These are phyloP conservation scores for Ophiosphaerella korrae DNA, from an alignment of 2,329 filamentous ascomycete genomes.

Conservation along the genomic window DNA sequence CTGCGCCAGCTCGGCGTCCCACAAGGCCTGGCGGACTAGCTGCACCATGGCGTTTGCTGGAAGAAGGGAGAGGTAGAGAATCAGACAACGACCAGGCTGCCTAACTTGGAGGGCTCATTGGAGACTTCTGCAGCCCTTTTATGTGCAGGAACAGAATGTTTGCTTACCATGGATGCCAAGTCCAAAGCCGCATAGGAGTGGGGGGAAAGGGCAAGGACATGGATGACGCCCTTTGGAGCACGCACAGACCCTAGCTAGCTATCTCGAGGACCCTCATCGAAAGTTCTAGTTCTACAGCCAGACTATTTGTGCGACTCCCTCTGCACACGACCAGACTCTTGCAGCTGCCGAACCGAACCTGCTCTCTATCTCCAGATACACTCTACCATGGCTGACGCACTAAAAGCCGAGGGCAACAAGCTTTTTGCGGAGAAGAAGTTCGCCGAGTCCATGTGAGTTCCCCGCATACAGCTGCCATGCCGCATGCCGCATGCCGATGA, in stretches of 20 bases:
- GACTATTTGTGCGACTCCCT: slow-evolving; percentile 39
- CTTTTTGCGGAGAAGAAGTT: slow-evolving; percentile 98
- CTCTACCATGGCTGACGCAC: slow-evolving; percentile 69
- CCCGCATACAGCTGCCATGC: slow-evolving; percentile 19
- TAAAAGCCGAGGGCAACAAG: slow-evolving; percentile 98
- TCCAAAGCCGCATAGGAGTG: too few relatives aligned
- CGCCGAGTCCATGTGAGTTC: slow-evolving; percentile 85
- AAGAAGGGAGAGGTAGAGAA: too few relatives aligned
- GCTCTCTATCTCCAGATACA: slow-evolving; percentile 8
- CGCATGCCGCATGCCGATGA: slow-evolving; percentile 9
- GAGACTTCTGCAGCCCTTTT: too few relatives aligned
- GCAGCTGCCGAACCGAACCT: not conserved
- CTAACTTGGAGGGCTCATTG: too few relatives aligned
- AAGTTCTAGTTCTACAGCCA: slow-evolving; percentile 42
- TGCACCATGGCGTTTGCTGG: slow-evolving; percentile 11
- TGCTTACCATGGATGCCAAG: not conserved
- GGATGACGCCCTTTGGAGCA: slow-evolving; percentile 33
- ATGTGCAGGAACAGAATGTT: too few relatives aligned
- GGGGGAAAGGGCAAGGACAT: slow-evolving; percentile 1
- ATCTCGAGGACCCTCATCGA: slow-evolving; percentile 32
- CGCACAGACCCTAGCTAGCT: slow-evolving; percentile 12
- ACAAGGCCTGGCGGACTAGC: slow-evolving; percentile 22
- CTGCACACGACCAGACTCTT: slow-evolving; percentile 11
- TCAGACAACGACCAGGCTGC: too few relatives aligned
- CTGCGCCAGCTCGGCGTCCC: slow-evolving; percentile 26